phyloP scores from a whole-genome alignment of 2,329 filamentous ascomycete species.

The Aspergillus sp. region DNA sequence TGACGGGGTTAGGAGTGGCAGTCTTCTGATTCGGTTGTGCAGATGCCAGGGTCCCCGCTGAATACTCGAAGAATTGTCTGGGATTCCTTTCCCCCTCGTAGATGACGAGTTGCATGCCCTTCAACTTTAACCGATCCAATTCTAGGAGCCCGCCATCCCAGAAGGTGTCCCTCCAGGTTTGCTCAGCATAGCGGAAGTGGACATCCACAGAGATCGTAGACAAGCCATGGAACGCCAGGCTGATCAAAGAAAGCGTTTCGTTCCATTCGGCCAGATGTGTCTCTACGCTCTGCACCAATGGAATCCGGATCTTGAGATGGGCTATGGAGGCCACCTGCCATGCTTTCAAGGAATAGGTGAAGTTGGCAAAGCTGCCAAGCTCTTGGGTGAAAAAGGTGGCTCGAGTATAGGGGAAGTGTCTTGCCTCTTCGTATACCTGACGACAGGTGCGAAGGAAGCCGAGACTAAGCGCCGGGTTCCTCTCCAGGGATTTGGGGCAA shows the following conservation, averaged over 20 bases:
- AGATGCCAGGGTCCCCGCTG: neutral
- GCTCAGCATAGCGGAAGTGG: neutral
- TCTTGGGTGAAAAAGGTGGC: slow-evolving; percentile 1
- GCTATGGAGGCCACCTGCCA: neutral
- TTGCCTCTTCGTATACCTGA: neutral
- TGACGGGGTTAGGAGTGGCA: neutral
- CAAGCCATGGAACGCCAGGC: neutral
- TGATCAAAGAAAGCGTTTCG: neutral
- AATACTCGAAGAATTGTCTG: neutral
- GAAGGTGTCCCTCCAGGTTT: neutral
- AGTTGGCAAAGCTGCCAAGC: slow-evolving; percentile 1
- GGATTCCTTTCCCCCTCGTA: neutral
- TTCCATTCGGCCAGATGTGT: slow-evolving; percentile 3
- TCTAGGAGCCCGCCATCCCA: neutral
- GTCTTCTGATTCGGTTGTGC: neutral
- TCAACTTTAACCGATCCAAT: neutral
- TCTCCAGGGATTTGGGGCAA: neutral
- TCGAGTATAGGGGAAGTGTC: neutral
- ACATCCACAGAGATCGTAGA: neutral
- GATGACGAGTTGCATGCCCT: slow-evolving; percentile 1
- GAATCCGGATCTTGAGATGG: neutral
- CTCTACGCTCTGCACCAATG: neutral
- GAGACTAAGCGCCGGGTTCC: neutral
- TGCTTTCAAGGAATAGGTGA: neutral
- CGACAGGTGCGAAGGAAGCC: slow-evolving; percentile 2